Evolutionary conservation across 306 rosid species (phyloP).

Genomic region (Begonia fuchsioides): DNA sequence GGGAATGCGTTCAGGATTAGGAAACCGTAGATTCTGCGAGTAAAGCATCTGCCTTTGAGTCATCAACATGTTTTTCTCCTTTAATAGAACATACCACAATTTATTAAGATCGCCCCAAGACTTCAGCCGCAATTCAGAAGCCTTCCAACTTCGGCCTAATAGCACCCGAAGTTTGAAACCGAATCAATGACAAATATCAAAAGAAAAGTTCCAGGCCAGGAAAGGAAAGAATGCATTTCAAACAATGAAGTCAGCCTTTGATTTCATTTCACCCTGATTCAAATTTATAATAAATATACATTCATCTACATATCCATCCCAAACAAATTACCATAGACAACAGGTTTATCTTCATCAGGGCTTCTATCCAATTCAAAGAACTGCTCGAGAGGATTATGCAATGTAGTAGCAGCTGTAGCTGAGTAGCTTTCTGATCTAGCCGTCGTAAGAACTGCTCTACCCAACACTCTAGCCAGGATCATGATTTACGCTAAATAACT

Average conservation of each 20-base stretch:
- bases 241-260: no score
- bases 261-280: slow-evolving; percentile 1
- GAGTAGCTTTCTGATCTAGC: no score
- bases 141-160: slow-evolving; percentile 53
- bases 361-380: slow-evolving; percentile 66
- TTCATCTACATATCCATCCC: no score
- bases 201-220: not conserved
- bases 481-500: no score
- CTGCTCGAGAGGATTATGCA: slow-evolving; percentile 12
- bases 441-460: no score
- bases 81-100: slow-evolving; percentile 78
- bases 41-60: slow-evolving; percentile 95
- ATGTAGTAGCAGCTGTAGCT: no score
- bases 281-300: no score
- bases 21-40: slow-evolving; percentile 71
- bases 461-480: no score
- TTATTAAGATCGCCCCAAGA: slow-evolving; percentile 96
- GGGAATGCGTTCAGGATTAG: slow-evolving; percentile 81
- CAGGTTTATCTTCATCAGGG: slow-evolving; percentile 57
- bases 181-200: no score
- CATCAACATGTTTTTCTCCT: slow-evolving; percentile 95
- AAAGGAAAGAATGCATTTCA: no score
- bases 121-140: slow-evolving; percentile 68
- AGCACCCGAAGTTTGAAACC: no score
- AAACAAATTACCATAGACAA: slow-evolving; percentile 46